Conservation (phyloP, 495 filamentous ascomycete species). For the Tuber aestivum region DNA sequence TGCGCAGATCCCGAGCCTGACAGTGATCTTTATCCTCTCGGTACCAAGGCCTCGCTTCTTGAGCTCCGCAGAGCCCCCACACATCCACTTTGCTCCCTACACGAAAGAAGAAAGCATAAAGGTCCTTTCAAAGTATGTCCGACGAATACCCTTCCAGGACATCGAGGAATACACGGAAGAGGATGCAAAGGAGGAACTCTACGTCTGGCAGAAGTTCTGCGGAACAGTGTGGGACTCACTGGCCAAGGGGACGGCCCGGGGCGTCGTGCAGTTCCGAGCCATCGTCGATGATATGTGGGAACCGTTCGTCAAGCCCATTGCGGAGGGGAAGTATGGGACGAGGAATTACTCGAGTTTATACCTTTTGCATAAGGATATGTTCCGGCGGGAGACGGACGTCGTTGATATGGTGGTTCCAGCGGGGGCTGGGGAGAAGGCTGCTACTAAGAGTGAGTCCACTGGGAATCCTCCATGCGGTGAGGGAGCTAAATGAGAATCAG, state of each 20-base stretch:
- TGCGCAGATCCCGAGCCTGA: constrained; percentile 69
- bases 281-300: constrained; percentile 61
- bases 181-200: constrained; percentile 52
- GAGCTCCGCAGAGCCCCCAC: constrained; percentile 63
- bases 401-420: constrained; percentile 51
- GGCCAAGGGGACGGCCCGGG: constrained; percentile 58
- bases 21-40: constrained; percentile 70
- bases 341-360: constrained; percentile 73
- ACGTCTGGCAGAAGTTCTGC: constrained; percentile 66
- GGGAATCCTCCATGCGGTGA: neutral
- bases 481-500: constrained; percentile 7
- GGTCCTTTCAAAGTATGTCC: constrained; percentile 58
- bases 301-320: constrained; percentile 61
- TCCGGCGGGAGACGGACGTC: constrained; percentile 34
- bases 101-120: constrained; percentile 67
- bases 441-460: constrained; percentile 17
- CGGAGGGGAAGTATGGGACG: constrained; percentile 58
- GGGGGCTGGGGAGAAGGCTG: constrained; percentile 20
- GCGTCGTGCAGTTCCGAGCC: constrained; percentile 56
- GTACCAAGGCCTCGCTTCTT: constrained; percentile 65
- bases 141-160: constrained; percentile 37
- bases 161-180: constrained; percentile 28
- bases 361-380: constrained; percentile 41
- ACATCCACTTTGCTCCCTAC: constrained; percentile 81
- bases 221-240: constrained; percentile 68